Base-by-base conservation (phyloP, 306 rosid genomes). In the Bauhinia variegata region DNA sequence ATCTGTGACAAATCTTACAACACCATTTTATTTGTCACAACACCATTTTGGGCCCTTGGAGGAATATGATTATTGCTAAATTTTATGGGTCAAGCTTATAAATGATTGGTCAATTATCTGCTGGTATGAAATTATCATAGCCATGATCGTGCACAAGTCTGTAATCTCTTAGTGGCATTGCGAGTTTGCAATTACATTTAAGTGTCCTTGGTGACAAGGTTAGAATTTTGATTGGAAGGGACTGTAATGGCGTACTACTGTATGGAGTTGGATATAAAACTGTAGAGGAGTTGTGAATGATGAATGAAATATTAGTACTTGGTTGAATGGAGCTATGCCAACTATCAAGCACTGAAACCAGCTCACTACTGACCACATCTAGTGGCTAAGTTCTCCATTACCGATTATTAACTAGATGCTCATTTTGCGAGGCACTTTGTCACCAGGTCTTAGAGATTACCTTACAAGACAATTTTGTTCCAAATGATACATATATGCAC, bases 401-500 rank as follows among this genome's bases (percentile, higher is more conserved):
- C 72, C 60, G 61, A 65, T 55, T 75, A 23, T 28, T 34, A 53
- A 54, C 28, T 4, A 15, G 68, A 75, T 38, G 70, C 73, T 86
- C 71, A 69, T 86, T 55, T 53, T 49, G 30, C 19, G 32, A 42
- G 39, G 69, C 41, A 64, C 74, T 80, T 72, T 69, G 28, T 83
- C 65, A 17, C 65, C 80, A 93, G 98, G 88, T 93, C 63, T 78
- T 89, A 78, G 96, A 89, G 75, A 82, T 80, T 47, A 72, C 75
- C 65, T 82, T 93, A 57, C 97, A 78, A 79, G 95, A 87, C 78
- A 80, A 78, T 82, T 89, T 89, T 80, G 98, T 89, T 59, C 98
- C 98, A 42, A 93, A 93, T 74, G 86, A 89, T 78, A 93, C 98
- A 53, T 59, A 78, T 70, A 74, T 89, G 75, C 85, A 86, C 55